A percentile compares a stretch with the other conserved stretches of the same genome.
These are phyloP conservation scores for Starmerella sirachaensis DNA, from an alignment of 805 yeast genomes.

Conservation along the genomic window DNA sequence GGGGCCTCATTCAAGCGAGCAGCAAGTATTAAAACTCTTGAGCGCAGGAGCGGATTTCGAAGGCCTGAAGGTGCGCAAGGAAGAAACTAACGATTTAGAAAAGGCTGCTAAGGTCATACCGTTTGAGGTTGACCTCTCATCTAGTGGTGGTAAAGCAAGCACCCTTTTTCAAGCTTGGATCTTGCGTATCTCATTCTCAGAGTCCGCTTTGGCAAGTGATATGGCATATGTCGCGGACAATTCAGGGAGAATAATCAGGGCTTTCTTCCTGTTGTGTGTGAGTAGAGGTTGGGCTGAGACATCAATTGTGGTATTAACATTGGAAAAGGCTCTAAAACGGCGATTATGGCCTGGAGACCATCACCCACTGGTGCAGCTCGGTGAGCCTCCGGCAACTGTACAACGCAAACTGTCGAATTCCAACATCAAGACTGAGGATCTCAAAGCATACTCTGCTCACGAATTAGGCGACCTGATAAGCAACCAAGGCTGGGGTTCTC, in stretches of 20 bases:
- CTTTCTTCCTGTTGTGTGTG: constrained; percentile 74
- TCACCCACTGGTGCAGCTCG: constrained; percentile 85
- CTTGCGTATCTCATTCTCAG: constrained; percentile 58
- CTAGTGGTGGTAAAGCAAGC: constrained; percentile 66
- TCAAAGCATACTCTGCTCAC: constrained; percentile 57
- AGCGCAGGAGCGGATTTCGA: constrained; percentile 93
- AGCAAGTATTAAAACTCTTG: constrained; percentile 77
- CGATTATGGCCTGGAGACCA: constrained; percentile 71
- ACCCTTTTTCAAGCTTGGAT: constrained; percentile 78
- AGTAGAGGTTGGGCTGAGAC: constrained; percentile 86
- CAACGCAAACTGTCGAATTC: constrained; percentile 49
- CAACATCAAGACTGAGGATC: constrained; percentile 40
- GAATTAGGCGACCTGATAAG: constrained; percentile 89
- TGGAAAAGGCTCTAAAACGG: constrained; percentile 78
- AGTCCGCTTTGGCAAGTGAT: constrained; percentile 76
- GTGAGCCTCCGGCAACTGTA: constrained; percentile 35
- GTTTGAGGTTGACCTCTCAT: constrained; percentile 8
- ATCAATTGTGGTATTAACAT: constrained; percentile 57
- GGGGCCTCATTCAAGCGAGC: constrained; percentile 78
- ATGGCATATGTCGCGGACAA: constrained; percentile 91
- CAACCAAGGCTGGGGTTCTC: constrained; percentile 60
- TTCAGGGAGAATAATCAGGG: constrained; percentile 84
- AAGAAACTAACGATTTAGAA: constrained; percentile 66
- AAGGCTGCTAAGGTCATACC: constrained; percentile 38
- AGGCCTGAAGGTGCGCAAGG: constrained; percentile 75